These are phyloP conservation scores for Scutellaria barbata DNA, from an alignment of 257 asterid species.

Conservation along the genomic window DNA sequence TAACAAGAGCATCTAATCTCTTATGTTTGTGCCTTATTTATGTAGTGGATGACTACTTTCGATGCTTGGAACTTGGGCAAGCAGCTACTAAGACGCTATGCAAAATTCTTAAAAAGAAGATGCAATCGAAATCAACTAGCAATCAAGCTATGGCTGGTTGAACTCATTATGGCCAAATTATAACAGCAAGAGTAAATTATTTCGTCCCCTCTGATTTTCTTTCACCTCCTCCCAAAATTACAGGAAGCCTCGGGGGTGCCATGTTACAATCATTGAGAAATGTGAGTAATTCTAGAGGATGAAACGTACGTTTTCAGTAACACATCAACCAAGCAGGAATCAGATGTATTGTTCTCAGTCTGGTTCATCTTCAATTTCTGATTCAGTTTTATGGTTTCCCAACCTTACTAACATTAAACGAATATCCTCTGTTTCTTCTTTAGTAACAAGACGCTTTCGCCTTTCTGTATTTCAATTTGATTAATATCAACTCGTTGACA, in stretches of 20 bases:
- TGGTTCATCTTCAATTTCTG: background rate
- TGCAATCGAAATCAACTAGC: slow-evolving; percentile 48
- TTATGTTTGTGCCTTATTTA: slow-evolving; percentile 7
- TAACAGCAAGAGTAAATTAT: background rate
- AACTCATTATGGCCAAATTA: slow-evolving; percentile 12
- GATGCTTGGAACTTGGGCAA: slow-evolving; percentile 71
- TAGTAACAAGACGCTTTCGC: too few relatives aligned
- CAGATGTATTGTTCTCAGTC: background rate
- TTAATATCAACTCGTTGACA: too few relatives aligned
- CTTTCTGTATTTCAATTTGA: too few relatives aligned
- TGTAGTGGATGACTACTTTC: slow-evolving; percentile 75
- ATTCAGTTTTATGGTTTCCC: background rate
- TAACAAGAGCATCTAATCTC: background rate
- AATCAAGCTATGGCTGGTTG: slow-evolving; percentile 48
- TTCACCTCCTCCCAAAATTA: too few relatives aligned
- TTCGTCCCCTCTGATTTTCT: background rate
- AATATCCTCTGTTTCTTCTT: too few relatives aligned
- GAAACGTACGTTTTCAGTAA: background rate
- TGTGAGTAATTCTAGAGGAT: background rate
- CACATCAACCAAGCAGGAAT: background rate
- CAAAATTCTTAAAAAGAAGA: slow-evolving; percentile 74
- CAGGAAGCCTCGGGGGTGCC: background rate
- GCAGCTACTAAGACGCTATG: slow-evolving; percentile 72
- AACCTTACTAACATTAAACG: background rate
- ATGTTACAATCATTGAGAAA: background rate